Percentiles rank a stretch among this genome's conserved stretches.
These are phyloP conservation scores for Arbutus unedo DNA, from an alignment of 148 eudicot genomes.

Conservation along the genomic window DNA sequence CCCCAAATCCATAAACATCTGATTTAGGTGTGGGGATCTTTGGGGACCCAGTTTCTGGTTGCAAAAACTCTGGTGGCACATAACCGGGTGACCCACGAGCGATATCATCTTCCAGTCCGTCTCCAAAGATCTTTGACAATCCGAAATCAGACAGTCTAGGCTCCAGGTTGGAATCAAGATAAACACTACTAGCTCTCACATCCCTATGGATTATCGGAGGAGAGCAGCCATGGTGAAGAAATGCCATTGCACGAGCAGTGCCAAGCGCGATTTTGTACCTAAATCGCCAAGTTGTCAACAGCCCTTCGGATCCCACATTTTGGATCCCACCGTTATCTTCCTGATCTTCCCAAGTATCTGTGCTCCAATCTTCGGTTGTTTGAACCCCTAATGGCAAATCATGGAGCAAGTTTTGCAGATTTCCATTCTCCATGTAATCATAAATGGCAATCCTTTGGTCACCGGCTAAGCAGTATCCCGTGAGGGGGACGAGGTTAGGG, in stretches of 20 bases:
- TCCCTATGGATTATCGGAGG: constrained; percentile 75
- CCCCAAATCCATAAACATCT: constrained; percentile 72
- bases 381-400: constrained; percentile 58
- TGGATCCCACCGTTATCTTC: constrained; percentile 37
- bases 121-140: constrained; percentile 56
- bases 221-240: constrained; percentile 75
- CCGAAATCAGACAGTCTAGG: constrained; percentile 80
- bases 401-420: constrained; percentile 53
- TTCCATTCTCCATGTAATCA: constrained; percentile 67
- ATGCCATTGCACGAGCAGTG: constrained; percentile 59
- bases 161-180: constrained; percentile 59
- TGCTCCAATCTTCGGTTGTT: constrained; percentile 52
- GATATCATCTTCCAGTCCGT: constrained; percentile 36
- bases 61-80: constrained; percentile 46
- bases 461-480: constrained; percentile 65
- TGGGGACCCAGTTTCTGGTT: constrained; percentile 28
- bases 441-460: constrained; percentile 61
- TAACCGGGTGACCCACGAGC: constrained; percentile 52
- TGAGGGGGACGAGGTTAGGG: constrained; percentile 58
- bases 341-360: constrained; percentile 51
- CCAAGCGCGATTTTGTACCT: constrained; percentile 57
- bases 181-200: constrained; percentile 64
- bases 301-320: constrained; percentile 38
- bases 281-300: constrained; percentile 47
- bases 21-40: constrained; percentile 44